These are phyloP conservation scores for Venturia oleaginea DNA, from an alignment of 2,329 filamentous ascomycete species.

Conservation along the genomic window DNA sequence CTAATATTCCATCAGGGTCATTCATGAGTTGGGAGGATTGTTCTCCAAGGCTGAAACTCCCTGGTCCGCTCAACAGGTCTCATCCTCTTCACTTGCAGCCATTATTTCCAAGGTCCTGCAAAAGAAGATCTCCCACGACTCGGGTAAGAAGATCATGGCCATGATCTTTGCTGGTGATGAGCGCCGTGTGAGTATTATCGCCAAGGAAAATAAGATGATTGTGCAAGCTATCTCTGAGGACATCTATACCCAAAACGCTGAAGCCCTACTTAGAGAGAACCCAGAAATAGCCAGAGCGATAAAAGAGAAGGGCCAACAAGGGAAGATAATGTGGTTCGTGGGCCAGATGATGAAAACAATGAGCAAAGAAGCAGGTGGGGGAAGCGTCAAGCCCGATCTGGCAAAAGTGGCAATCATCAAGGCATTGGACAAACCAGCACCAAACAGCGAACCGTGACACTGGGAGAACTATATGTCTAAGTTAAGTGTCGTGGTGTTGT, in stretches of 20 bases:
- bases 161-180: slow-evolving; percentile 44
- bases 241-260: slow-evolving; percentile 48
- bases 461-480: neutral
- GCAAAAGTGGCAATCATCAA: slow-evolving; percentile 1
- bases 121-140: slow-evolving; percentile 42
- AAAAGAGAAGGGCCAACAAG: slow-evolving; percentile 47
- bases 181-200: slow-evolving; percentile 41
- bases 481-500: neutral
- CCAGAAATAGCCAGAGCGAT: slow-evolving; percentile 51
- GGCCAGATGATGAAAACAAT: slow-evolving; percentile 54
- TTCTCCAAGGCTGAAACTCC: slow-evolving; percentile 29
- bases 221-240: slow-evolving; percentile 45
- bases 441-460: neutral
- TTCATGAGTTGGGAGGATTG: slow-evolving; percentile 44
- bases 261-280: slow-evolving; percentile 44
- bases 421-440: neutral
- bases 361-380: slow-evolving; percentile 15
- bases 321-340: slow-evolving; percentile 60
- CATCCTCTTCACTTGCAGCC: slow-evolving; percentile 32
- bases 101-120: slow-evolving; percentile 33
- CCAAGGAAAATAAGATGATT: slow-evolving; percentile 47
- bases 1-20: slow-evolving; percentile 26
- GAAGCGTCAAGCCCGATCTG: slow-evolving; percentile 8
- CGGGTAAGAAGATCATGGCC: slow-evolving; percentile 51
- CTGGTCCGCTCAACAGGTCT: slow-evolving; percentile 35